These are phyloP conservation scores for Aplosporella prunicola DNA, from an alignment of 2,329 filamentous ascomycete species.

Conservation along the genomic window DNA sequence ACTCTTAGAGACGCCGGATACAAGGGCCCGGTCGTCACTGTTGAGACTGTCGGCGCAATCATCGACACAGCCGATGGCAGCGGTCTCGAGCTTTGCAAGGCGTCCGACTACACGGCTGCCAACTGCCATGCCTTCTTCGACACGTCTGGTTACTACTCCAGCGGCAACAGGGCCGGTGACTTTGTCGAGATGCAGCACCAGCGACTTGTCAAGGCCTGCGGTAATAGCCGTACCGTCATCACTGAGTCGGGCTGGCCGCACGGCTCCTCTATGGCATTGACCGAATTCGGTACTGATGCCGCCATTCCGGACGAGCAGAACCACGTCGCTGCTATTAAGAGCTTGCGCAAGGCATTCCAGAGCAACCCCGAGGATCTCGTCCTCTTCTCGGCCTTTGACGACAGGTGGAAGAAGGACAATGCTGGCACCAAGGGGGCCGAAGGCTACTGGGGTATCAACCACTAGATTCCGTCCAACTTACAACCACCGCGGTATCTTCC, in stretches of 20 bases:
- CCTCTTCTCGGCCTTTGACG: constrained; percentile 72
- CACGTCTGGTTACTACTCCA: constrained; percentile 23
- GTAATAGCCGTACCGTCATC: constrained; percentile 56
- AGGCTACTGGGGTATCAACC: constrained; percentile 61
- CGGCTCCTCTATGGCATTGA: constrained; percentile 38
- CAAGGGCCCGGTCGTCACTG: constrained; percentile 63
- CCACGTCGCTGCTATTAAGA: constrained; percentile 55
- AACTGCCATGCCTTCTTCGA: constrained; percentile 86
- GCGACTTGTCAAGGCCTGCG: constrained; percentile 39
- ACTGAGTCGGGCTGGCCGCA: constrained; percentile 82
- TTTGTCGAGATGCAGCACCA: constrained; percentile 54
- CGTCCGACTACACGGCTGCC: constrained; percentile 68
- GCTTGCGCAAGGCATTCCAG: background rate
- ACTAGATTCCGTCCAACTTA: background rate
- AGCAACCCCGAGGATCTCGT: constrained; percentile 37
- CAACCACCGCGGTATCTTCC: too few species aligned
- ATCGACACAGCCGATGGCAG: constrained; percentile 45
- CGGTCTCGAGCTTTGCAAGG: constrained; percentile 50
- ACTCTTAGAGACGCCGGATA: constrained; percentile 56
- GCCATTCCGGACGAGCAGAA: constrained; percentile 54
- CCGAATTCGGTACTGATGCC: constrained; percentile 44
- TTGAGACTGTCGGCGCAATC: constrained; percentile 68
- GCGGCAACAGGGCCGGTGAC: constrained; percentile 48
- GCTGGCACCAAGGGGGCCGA: constrained; percentile 59
- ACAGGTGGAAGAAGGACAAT: constrained; percentile 63